Base-by-base conservation (phyloP, 208 protist genomes). In the Trypanosoma cruzi region DNA sequence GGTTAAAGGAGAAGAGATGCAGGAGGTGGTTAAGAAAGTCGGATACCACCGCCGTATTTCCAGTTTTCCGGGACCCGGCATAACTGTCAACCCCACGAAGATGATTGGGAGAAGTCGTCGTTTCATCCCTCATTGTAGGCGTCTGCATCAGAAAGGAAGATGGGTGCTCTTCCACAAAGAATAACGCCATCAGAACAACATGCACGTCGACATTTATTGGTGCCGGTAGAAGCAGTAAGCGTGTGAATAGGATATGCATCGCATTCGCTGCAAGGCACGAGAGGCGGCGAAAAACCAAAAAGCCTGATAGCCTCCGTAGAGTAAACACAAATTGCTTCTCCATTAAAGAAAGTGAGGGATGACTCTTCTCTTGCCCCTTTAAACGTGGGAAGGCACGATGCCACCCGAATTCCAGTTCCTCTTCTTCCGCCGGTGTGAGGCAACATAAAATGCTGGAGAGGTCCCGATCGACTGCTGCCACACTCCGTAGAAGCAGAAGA, bases 241-340 rank as follows among this genome's bases (percentile, higher is more conserved):
- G 34, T 32, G 34, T 48, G 13, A 68, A 42, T 32, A 68, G 8
- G 22, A 68, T 4, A 68, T 68, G 50, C 63, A 68, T 68, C 4
- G 63, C 63, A 58, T 68, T 68, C 32, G 50, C 63, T 29, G 31
- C 50, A 29, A 58, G 48, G 28, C 63, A 68, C 18, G 63, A 34
- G 28, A 68, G 14, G 16, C 63, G 63, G 20, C 63, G 63, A 48
- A 68, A 58, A 7, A 58, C 14, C 18, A 68, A 22, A 46, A 68
- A 58, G 22, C 22, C 16, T 52, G 63, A 68, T 4, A 68, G 11
- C 32, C 28, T 22, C 37, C 31, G 63, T 42, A 68, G 57, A 13
- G 63, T 68, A 29, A 48, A 68, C 31, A 68, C 28, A 20, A 42
- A 20, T 22, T 36, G 50, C 36, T 58, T 40, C 36, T 68, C 63